phyloP scores from a whole-genome alignment of 2,329 filamentous ascomycete species.

The Alternaria brassicicola region DNA sequence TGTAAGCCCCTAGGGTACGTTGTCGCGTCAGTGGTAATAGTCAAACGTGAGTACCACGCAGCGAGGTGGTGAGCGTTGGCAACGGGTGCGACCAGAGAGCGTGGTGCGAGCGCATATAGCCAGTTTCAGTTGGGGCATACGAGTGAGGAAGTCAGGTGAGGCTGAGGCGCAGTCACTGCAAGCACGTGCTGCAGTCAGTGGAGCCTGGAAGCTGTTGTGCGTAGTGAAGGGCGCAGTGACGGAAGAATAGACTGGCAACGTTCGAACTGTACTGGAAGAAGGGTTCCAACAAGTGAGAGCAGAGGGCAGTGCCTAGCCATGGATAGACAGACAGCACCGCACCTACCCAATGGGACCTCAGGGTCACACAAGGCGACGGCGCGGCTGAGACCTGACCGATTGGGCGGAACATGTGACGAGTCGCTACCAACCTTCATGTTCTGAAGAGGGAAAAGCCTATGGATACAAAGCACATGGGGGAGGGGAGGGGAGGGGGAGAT shows the following conservation, averaged over 20 bases:
- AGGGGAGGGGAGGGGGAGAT: neutral
- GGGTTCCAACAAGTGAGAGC: neutral
- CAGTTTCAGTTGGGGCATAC: neutral
- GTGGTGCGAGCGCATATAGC: neutral
- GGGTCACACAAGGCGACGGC: conserved; percentile 4
- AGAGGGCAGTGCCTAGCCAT: neutral
- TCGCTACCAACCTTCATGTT: neutral
- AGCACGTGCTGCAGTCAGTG: neutral
- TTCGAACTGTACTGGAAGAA: neutral
- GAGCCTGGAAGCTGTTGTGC: too few relatives aligned
- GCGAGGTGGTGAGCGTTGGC: neutral
- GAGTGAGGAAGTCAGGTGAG: neutral
- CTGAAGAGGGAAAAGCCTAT: neutral
- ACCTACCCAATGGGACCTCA: conserved; percentile 1
- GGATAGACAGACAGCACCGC: neutral
- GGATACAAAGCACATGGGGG: too few relatives aligned
- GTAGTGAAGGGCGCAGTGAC: neutral
- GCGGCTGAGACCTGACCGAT: neutral
- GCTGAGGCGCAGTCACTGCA: neutral
- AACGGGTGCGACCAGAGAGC: neutral
- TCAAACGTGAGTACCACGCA: neutral
- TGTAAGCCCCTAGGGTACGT: neutral
- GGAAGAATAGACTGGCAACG: neutral
- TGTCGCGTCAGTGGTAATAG: neutral
- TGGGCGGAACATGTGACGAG: neutral